These are phyloP conservation scores for Handroanthus guayacan DNA, from an alignment of 257 asterid genomes.

Conservation along the genomic window DNA sequence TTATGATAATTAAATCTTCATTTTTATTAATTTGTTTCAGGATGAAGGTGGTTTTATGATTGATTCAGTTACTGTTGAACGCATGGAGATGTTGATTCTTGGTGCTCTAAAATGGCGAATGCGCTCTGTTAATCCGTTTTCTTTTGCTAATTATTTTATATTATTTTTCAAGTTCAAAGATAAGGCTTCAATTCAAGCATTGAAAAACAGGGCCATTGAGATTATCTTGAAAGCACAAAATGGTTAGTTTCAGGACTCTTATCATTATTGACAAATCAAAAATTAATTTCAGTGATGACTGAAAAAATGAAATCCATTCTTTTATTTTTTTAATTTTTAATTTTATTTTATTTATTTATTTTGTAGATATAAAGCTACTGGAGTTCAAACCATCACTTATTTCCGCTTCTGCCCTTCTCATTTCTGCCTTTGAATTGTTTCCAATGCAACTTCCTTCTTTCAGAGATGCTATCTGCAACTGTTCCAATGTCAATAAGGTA, in stretches of 20 bases:
- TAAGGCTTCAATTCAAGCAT: constrained; percentile 44
- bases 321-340: too few relatives aligned
- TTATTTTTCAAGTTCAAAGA: constrained; percentile 48
- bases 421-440: constrained; percentile 52
- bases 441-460: constrained; percentile 60
- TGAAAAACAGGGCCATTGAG: constrained; percentile 59
- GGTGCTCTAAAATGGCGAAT: constrained; percentile 78
- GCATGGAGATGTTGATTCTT: constrained; percentile 73
- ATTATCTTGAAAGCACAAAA: constrained; percentile 59
- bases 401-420: constrained; percentile 70
- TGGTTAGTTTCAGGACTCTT: constrained; percentile 46
- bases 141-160: constrained; percentile 57
- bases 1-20: not conserved
- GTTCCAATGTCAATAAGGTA: constrained; percentile 65
- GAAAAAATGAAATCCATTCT: too few relatives aligned
- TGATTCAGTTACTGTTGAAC: constrained; percentile 44
- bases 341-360: too few relatives aligned
- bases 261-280: not conserved
- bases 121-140: constrained; percentile 73
- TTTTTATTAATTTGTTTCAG: not conserved
- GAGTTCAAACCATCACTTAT: constrained; percentile 70
- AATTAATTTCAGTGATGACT: too few relatives aligned
- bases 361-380: constrained; percentile 57
- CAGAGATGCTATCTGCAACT: constrained; percentile 47
- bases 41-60: constrained; percentile 47